A percentile compares a stretch with the other conserved stretches of the same genome.
Conservation (phyloP, 139 green algal species). For the Tetradesmus obliquus region DNA sequence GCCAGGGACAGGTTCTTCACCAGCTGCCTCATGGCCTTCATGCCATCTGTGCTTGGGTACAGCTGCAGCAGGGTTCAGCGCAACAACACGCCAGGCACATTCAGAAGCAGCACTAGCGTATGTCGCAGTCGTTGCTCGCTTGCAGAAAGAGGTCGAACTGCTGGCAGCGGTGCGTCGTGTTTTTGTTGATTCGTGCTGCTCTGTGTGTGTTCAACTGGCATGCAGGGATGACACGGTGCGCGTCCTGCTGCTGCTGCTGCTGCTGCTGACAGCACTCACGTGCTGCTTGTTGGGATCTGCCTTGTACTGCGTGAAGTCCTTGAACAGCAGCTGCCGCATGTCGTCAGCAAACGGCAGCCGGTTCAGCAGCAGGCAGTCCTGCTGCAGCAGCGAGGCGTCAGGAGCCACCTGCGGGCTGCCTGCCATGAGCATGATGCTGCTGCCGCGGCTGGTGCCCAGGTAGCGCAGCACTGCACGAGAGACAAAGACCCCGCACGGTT, state of each 20-base stretch:
- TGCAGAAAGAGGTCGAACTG: no score
- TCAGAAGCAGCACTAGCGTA: not conserved
- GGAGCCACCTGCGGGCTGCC: slow-evolving; percentile 17
- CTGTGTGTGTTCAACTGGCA: not conserved
- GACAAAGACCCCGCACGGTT: not conserved
- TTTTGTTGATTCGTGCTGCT: no score
- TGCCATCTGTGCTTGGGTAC: not conserved
- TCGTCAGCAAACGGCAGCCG: slow-evolving; percentile 38
- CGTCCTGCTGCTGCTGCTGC: not conserved
- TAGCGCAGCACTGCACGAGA: not conserved
- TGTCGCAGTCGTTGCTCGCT: no score
- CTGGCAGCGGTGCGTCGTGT: no score
- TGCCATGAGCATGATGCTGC: slow-evolving; percentile 17
- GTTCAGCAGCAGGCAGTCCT: slow-evolving; percentile 30
- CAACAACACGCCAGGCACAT: not conserved
- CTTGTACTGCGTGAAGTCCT: not conserved
- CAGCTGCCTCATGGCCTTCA: slow-evolving; percentile 8
- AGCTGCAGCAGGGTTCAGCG: not conserved
- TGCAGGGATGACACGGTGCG: not conserved
- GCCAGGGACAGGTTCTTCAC: not conserved
- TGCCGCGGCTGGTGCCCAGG: not conserved
- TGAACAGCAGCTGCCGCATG: slow-evolving; percentile 21
- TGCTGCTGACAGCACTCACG: not conserved
- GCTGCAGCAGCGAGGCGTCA: not conserved
- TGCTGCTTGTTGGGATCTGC: not conserved